A percentile compares a stretch with the other conserved stretches of the same genome.
phyloP scores from a whole-genome alignment of 805 yeast genomes.

The Dipodascus albidus region DNA sequence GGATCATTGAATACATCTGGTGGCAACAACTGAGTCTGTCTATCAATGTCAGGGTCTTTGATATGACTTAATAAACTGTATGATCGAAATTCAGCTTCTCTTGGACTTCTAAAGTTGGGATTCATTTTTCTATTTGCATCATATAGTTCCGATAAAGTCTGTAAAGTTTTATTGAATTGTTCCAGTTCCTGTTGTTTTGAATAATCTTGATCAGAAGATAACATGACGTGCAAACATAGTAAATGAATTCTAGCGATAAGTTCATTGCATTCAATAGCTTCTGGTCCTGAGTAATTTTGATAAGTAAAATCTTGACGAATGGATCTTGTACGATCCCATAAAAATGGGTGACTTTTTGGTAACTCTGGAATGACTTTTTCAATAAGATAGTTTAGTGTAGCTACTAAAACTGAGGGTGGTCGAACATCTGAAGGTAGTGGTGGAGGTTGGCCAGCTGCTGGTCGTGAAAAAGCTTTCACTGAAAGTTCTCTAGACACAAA shows the following conservation, averaged over 20 bases:
- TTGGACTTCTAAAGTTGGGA: conserved; percentile 32
- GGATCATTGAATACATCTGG: conserved; percentile 38
- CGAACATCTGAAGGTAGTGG: conserved; percentile 96
- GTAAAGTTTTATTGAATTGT: conserved; percentile 83
- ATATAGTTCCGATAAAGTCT: conserved; percentile 80
- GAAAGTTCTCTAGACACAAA: conserved; percentile 40
- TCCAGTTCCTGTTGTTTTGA: conserved; percentile 94
- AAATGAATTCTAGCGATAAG: conserved; percentile 82
- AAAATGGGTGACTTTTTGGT: conserved; percentile 79
- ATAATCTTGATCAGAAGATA: conserved; percentile 56
- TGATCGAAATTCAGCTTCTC: conserved; percentile 90
- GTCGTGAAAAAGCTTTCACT: conserved; percentile 86
- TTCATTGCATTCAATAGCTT: conserved; percentile 88
- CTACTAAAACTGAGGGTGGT: conserved; percentile 66
- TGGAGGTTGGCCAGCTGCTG: conserved; percentile 98
- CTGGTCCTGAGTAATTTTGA: conserved; percentile 88
- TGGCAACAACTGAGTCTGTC: conserved; percentile 64
- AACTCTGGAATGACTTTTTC: conserved; percentile 49
- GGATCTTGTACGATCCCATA: conserved; percentile 96
- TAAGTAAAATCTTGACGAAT: conserved; percentile 95
- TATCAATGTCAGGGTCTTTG: conserved; percentile 75
- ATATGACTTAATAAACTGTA: conserved; percentile 71
- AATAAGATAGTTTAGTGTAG: conserved; percentile 62
- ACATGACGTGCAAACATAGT: conserved; percentile 74
- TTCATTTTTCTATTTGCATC: conserved; percentile 58